Base-by-base conservation (phyloP, 2,329 filamentous ascomycete genomes). In the Talaromyces sp. region DNA sequence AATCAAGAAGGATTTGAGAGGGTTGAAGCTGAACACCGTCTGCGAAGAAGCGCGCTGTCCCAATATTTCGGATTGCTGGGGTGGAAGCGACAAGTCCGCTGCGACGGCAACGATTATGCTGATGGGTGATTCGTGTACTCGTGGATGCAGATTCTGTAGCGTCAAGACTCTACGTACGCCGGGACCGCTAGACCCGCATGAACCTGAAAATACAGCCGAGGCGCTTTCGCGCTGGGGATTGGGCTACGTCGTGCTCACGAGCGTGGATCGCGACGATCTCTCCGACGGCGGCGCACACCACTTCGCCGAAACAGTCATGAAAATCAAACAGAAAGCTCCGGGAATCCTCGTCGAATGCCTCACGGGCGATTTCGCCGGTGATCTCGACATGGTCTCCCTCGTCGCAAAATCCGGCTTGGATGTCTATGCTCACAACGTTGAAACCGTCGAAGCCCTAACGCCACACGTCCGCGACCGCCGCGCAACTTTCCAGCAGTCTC, bases 91-190 rank as follows among this genome's bases (percentile, higher is more conserved):
- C 77, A 97, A 97, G 82, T 89, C 88, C 69, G 90, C 92, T 31
- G 95, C 95, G 4, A 99, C 95, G 37, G 95, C 95, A 2, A 99
- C 95, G 11, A 98, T 99, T 78, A 99, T 99, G 95, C 82, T 99
- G 57, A 98, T 98, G 93, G 95, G 95, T 69, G 95, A 99, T 78
- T 98, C 94, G 9, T 99, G 95, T 79, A 99, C 95, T 19, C 87
- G 95, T 66, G 95, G 94, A 19, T 99, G 95, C 79, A 88, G 95
- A 62, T 99, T 99, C 83, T 99, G 95, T 84, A 92, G 90, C 69
- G 95, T 99, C 61, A 98, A 98, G 84, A 99, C 95, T 3, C 89
- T 82, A 65, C 88, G 90, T 50, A 81, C 83, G 1, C 88, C 88
- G 0, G 88, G 92, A 13, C 91, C 95, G 11, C 85, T 99, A 59